A percentile compares a stretch with the other conserved stretches of the same genome.
These are phyloP conservation scores for Apophysomyces sp. DNA, from an alignment of 371 early-diverging fungal genomes.

Conservation along the genomic window DNA sequence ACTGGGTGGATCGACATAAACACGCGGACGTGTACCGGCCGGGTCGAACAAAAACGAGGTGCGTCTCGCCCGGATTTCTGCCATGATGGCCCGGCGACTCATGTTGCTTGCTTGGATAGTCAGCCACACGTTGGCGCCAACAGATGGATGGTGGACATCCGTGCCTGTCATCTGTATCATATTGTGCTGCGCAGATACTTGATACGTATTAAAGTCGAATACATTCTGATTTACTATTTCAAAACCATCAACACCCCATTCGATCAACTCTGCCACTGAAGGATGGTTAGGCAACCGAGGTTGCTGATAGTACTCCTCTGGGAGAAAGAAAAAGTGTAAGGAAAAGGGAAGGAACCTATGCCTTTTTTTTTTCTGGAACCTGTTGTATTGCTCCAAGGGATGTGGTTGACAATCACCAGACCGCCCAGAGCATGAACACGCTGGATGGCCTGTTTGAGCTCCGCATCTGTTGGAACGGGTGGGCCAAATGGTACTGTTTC, in stretches of 20 bases:
- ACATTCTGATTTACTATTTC: conserved; percentile 66
- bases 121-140: conserved; percentile 64
- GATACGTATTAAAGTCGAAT: conserved; percentile 61
- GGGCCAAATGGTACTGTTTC: conserved; percentile 57
- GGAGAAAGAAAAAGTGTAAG: not conserved
- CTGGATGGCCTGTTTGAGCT: conserved; percentile 58
- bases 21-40: conserved; percentile 59
- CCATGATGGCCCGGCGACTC: conserved; percentile 51
- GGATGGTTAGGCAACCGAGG: conserved; percentile 69
- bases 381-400: conserved; percentile 77
- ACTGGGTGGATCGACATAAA: conserved; percentile 43
- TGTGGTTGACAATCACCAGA: conserved; percentile 78
- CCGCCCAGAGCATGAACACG: conserved; percentile 70
- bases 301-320: conserved; percentile 54
- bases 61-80: conserved; percentile 58
- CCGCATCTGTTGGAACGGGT: conserved; percentile 64
- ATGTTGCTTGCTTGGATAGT: conserved; percentile 53
- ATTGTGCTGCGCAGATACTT: conserved; percentile 44
- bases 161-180: conserved; percentile 64
- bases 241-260: conserved; percentile 75
- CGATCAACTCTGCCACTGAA: conserved; percentile 55
- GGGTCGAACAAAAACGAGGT: conserved; percentile 73
- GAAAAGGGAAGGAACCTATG: not conserved
- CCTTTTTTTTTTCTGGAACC: conserved; percentile 9
- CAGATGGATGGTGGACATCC: conserved; percentile 69